Evolutionary conservation across 768 basidiomycete species (phyloP), one percentile per base, ranked within the genome.

Genomic region (Tulasnella sp.): DNA sequence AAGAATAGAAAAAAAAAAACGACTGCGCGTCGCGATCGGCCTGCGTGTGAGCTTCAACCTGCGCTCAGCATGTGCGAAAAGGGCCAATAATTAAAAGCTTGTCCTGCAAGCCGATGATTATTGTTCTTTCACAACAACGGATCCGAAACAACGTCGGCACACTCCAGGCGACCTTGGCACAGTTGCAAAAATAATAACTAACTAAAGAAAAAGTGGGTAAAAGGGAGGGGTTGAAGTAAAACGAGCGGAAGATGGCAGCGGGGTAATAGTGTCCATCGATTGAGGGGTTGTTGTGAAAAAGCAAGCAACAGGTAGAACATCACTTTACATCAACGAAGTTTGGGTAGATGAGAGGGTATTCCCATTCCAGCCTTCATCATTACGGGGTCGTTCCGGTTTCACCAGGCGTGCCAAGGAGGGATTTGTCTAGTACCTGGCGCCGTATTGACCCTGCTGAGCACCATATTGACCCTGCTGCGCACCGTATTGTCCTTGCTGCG

Each of bases 341-440:
- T 42, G 40, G n/a, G 78, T 19, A 42, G 42, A 71, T 18, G 44
- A 44, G 8, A 27, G 71, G 44, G 39, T 71, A 39, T 42, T 58
- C 71, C 56, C 52, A 38, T 39, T 62, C 31, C 36, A 42, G 62
- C 39, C 24, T 68, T 34, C 42, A 68, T 71, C 58, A 38, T 56
- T 21, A 62, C 34, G 36, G 34, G 76, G 62, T 68, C 34, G 62
- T 34, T 44, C 34, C 34, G 27, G 36, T 39, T 31, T 48, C 27
- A 24, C n/a, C 38, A 27, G 38, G 52, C 0, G 75, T 24, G 31
- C 19, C 27, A 39, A n/a, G 19, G 16, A 18, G 27, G n/a, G n/a
- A n/a, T 36, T 62, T 38, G 40, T 71, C 38, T 77, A 77, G 42
- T 77, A 77, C 76, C 76, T 58, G 36, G 48, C 76, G 31, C 76